These are phyloP conservation scores for Apiotrichum gamsii DNA, from an alignment of 1,284 basidiomycete species.

Conservation along the genomic window DNA sequence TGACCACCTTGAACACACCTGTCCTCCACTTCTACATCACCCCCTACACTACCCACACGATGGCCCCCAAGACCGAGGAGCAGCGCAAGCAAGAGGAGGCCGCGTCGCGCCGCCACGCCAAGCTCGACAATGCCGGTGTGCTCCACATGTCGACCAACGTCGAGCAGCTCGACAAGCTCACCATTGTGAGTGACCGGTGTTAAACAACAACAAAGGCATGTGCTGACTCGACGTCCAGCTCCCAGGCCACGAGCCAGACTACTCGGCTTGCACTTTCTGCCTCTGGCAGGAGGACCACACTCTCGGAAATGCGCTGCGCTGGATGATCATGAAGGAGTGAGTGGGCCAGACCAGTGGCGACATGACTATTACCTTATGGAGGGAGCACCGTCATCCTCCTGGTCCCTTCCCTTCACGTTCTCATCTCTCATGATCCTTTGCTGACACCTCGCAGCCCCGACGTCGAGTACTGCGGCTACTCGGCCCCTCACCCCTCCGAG, in stretches of 20 bases:
- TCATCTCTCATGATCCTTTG: too few species aligned
- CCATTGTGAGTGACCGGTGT: constrained; percentile 38
- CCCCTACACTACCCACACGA: not conserved
- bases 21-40: not conserved
- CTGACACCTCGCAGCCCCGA: constrained; percentile 69
- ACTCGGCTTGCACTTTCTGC: constrained; percentile 86
- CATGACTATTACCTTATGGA: too few species aligned
- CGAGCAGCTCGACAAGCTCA: constrained; percentile 39
- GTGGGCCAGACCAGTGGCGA: constrained; percentile 22
- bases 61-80: constrained; percentile 8
- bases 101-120: constrained; percentile 17
- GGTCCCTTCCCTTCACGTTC: too few species aligned
- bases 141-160: constrained; percentile 34
- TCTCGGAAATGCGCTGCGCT: constrained; percentile 85
- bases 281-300: constrained; percentile 93
- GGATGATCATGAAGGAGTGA: constrained; percentile 99
- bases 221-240: too few species aligned
- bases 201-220: too few species aligned
- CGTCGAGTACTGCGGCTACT: constrained; percentile 98
- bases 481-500: constrained; percentile 92
- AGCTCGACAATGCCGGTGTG: constrained; percentile 38
- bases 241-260: constrained; percentile 67
- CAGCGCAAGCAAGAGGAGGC: constrained; percentile 16
- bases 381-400: too few species aligned
- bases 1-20: too few species aligned